phyloP scores from a whole-genome alignment of 2,329 filamentous ascomycete genomes.

The Diaporthe longicolla region DNA sequence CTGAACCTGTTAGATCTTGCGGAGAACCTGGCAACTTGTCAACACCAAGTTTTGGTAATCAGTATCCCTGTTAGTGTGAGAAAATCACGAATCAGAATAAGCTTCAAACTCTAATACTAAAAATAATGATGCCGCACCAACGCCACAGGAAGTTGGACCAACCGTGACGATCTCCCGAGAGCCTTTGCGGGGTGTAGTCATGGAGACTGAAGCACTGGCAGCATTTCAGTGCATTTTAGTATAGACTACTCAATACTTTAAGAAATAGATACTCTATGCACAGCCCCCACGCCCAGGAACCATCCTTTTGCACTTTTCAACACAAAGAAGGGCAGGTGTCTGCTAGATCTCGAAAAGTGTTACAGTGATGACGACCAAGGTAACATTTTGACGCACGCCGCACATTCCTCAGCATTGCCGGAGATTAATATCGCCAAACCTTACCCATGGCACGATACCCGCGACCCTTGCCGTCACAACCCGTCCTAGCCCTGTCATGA shows the following conservation, averaged over 20 bases:
- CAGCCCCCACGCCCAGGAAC: neutral
- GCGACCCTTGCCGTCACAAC: neutral
- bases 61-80: neutral
- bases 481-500: slow-evolving; percentile 2
- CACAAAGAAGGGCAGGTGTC: neutral
- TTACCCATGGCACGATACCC: neutral
- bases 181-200: neutral
- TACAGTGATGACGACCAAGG: neutral
- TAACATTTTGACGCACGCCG: neutral
- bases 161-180: neutral
- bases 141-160: neutral
- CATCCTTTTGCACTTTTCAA: neutral
- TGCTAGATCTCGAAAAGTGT: neutral
- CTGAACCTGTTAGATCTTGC: slow-evolving; percentile 6
- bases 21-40: slow-evolving; percentile 1
- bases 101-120: slow-evolving; percentile 9
- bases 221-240: neutral
- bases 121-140: neutral
- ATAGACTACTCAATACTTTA: neutral
- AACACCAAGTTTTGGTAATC: neutral
- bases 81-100: slow-evolving; percentile 2
- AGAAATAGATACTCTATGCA: neutral
- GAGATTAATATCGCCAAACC: slow-evolving; percentile 17
- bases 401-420: slow-evolving; percentile 1
- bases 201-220: neutral